phyloP scores from a whole-genome alignment of 1,284 basidiomycete genomes.

The Ceratobasidium sp. region DNA sequence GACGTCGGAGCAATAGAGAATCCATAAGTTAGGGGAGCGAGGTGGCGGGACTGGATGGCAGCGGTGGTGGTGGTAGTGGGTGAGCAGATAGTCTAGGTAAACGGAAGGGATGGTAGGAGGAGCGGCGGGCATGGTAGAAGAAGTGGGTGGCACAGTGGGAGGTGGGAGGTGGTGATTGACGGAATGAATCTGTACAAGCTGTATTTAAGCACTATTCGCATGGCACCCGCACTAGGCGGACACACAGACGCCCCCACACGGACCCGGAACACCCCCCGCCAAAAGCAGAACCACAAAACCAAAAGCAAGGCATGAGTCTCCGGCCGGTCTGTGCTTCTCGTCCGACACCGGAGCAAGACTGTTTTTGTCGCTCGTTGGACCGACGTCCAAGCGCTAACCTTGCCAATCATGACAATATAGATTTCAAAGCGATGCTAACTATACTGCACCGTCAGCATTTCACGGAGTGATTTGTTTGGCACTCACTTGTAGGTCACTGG shows the following conservation, averaged over 20 bases:
- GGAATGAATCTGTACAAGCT: neutral
- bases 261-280: slow-evolving; percentile 20
- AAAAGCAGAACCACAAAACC: too few species aligned
- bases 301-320: slow-evolving; percentile 9
- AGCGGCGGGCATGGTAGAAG: too few species aligned
- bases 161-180: neutral
- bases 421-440: neutral
- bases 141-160: too few species aligned
- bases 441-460: neutral
- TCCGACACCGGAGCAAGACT: slow-evolving; percentile 27
- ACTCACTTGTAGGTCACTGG: neutral
- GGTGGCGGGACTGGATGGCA: slow-evolving; percentile 52
- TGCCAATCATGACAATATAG: slow-evolving; percentile 14
- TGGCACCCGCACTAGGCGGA: neutral
- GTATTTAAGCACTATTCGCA: neutral
- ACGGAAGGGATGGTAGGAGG: slow-evolving; percentile 24
- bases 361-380: neutral
- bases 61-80: neutral
- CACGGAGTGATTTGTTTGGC: slow-evolving; percentile 53
- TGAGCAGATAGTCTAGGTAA: slow-evolving; percentile 8
- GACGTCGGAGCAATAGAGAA: slow-evolving; percentile 84
- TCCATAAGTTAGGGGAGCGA: slow-evolving; percentile 90
- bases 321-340: neutral
- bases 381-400: neutral
- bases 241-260: slow-evolving; percentile 22